Evolutionary conservation across 2,329 filamentous ascomycete species (phyloP).

Genomic region (Colletotrichum truncatum): DNA sequence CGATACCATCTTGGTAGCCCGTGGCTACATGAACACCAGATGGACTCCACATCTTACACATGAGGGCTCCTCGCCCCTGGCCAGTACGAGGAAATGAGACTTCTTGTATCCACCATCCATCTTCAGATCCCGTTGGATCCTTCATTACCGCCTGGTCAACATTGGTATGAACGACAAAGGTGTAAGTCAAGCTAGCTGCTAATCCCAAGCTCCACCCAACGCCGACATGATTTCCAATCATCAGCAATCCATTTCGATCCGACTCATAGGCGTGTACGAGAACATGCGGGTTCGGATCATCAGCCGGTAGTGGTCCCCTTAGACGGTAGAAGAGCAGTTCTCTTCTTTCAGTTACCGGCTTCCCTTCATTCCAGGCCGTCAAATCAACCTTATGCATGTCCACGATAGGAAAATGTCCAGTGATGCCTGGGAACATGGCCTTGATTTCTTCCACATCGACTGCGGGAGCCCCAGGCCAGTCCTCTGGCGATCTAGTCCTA

Average conservation of each 20-base stretch:
- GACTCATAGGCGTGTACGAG: constrained; percentile 59
- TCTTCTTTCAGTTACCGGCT: constrained; percentile 52
- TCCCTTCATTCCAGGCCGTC: constrained; percentile 51
- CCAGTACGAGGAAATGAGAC: constrained; percentile 56
- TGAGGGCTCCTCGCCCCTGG: constrained; percentile 56
- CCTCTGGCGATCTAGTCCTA: constrained; percentile 41
- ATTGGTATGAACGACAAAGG: constrained; percentile 62
- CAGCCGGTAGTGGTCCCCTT: constrained; percentile 49
- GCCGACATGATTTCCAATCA: constrained; percentile 58
- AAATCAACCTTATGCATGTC: constrained; percentile 67
- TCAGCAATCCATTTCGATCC: constrained; percentile 63
- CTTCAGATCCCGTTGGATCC: constrained; percentile 37
- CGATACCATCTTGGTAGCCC: constrained; percentile 63
- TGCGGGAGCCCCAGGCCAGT: constrained; percentile 57
- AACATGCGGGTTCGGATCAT: constrained; percentile 55
- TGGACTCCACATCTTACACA: constrained; percentile 64
- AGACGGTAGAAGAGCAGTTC: constrained; percentile 61
- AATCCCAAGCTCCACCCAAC: constrained; percentile 52
- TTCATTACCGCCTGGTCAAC: constrained; percentile 57
- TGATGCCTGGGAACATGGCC: constrained; percentile 43
- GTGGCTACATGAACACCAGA: constrained; percentile 61
- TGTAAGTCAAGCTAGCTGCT: constrained; percentile 59
- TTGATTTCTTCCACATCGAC: constrained; percentile 54
- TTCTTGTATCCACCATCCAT: constrained; percentile 65
- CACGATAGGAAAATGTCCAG: constrained; percentile 57